These are phyloP conservation scores for Tylopilus sp. DNA, from an alignment of 1,284 basidiomycete species.

Conservation along the genomic window DNA sequence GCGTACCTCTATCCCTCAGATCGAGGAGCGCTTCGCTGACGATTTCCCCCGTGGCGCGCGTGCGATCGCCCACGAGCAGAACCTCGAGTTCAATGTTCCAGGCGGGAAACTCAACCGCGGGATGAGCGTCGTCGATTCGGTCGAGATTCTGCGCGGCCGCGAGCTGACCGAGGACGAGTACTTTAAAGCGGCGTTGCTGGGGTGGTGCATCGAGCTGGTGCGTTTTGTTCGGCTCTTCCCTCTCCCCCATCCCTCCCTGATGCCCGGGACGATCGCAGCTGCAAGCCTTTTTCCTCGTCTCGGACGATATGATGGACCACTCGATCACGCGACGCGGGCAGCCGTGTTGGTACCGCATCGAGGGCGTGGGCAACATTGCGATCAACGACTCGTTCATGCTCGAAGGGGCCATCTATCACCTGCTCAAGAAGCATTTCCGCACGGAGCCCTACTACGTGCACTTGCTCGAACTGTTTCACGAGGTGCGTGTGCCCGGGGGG, in stretches of 20 bases:
- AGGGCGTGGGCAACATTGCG: constrained; percentile 79
- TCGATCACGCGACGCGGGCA: constrained; percentile 96
- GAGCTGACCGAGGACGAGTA: constrained; percentile 79
- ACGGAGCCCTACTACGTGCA: constrained; percentile 81
- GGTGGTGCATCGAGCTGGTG: constrained; percentile 94
- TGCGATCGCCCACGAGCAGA: too few species aligned
- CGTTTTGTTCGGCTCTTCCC: too few species aligned
- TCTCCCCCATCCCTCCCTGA: too few species aligned
- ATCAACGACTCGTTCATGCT: constrained; percentile 99
- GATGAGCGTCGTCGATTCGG: constrained; percentile 91
- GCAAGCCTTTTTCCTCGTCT: constrained; percentile 97
- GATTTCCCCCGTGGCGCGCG: background rate
- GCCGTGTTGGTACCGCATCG: constrained; percentile 91
- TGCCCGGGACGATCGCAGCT: too few species aligned
- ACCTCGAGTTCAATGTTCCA: constrained; percentile 91
- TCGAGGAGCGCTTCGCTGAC: too few species aligned
- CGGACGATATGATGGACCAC: constrained; percentile 97
- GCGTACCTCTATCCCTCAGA: too few species aligned
- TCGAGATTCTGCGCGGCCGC: constrained; percentile 80
- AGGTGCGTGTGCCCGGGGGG: constrained; percentile 37
- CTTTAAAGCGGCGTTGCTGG: constrained; percentile 84
- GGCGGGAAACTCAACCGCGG: constrained; percentile 97
- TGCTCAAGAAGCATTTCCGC: constrained; percentile 89
- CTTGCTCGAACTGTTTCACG: constrained; percentile 88
- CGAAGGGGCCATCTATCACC: constrained; percentile 88